Conservation (phyloP, 306 rosid genomes). For the Sindora glabra region DNA sequence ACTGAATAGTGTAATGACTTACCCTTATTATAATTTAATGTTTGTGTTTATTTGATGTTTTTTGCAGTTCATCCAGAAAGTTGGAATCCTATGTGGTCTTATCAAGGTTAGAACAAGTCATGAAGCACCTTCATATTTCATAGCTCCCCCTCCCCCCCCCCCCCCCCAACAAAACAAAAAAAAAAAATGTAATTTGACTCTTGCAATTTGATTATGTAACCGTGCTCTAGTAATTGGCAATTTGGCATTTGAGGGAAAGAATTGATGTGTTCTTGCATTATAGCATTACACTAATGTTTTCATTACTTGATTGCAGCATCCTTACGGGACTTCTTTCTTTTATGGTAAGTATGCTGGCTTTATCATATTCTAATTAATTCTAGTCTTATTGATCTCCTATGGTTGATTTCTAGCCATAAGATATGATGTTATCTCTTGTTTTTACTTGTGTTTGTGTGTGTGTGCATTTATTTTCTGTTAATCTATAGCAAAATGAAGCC, state of each 20-base stretch:
- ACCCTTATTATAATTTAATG: slow-evolving; percentile 7
- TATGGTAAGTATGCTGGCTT: slow-evolving; percentile 58
- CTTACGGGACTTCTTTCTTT: slow-evolving; percentile 96
- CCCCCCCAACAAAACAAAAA: no score
- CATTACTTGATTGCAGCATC: slow-evolving; percentile 63
- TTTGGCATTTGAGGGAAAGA: neutral
- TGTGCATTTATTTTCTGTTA: neutral
- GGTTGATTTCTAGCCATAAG: neutral
- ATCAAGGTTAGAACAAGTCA: slow-evolving; percentile 60
- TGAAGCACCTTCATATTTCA: neutral
- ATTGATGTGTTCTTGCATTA: slow-evolving; percentile 5
- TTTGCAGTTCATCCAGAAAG: slow-evolving; percentile 93
- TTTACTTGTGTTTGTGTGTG: neutral
- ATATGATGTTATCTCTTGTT: neutral
- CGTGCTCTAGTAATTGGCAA: slow-evolving; percentile 1
- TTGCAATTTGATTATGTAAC: neutral
- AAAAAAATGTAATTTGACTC: no score
- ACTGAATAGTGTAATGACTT: neutral
- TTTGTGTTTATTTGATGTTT: slow-evolving; percentile 8
- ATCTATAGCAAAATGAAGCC: neutral
- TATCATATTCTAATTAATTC: slow-evolving; percentile 13
- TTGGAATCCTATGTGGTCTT: slow-evolving; percentile 99
- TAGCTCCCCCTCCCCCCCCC: neutral
- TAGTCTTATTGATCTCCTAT: neutral
- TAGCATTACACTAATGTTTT: slow-evolving; percentile 26